Evolutionary conservation across 1,284 basidiomycete genomes (phyloP).

Genomic region (Trichosporon sp.): DNA sequence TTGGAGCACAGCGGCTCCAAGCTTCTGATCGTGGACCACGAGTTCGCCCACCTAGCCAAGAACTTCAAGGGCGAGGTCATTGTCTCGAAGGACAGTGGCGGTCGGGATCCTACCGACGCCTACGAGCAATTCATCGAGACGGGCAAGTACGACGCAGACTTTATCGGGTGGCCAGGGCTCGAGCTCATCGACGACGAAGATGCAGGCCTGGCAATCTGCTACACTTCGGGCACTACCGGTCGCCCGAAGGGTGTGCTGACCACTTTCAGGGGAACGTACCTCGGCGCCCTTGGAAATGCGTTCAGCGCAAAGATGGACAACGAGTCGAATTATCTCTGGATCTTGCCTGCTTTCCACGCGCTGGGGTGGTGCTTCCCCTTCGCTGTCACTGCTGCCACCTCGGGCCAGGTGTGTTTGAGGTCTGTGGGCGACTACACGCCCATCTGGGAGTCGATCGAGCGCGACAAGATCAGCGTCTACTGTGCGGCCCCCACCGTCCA

Average conservation of each 20-base stretch:
- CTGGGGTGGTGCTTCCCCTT: conserved; percentile 20
- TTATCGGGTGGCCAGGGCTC: conserved; percentile 12
- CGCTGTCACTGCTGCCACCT: conserved; percentile 10
- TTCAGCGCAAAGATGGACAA: conserved; percentile 15
- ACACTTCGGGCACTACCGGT: conserved; percentile 21
- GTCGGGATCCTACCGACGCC: conserved; percentile 13
- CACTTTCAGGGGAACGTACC: conserved; percentile 19
- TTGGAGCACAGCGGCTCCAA: conserved; percentile 16
- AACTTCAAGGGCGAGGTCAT: conserved; percentile 43
- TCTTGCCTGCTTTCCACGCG: conserved; percentile 23
- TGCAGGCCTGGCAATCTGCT: conserved; percentile 18
- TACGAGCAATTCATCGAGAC: conserved; percentile 18
- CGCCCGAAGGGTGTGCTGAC: conserved; percentile 20
- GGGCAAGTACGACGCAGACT: conserved; percentile 16
- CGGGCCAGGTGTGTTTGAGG: conserved; percentile 18
- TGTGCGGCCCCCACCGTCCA: conserved; percentile 18
- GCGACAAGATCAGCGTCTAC: conserved; percentile 13
- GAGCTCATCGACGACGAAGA: conserved; percentile 20
- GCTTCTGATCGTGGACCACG: conserved; percentile 16
- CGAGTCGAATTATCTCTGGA: conserved; percentile 34
- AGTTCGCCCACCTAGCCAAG: conserved; percentile 16
- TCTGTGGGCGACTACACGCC: conserved; percentile 19
- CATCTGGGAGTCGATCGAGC: conserved; percentile 15
- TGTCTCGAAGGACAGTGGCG: conserved; percentile 13
- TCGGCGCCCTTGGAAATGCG: conserved; percentile 15